phyloP scores from a whole-genome alignment of 805 yeast genomes.

The Candida ulmi region DNA sequence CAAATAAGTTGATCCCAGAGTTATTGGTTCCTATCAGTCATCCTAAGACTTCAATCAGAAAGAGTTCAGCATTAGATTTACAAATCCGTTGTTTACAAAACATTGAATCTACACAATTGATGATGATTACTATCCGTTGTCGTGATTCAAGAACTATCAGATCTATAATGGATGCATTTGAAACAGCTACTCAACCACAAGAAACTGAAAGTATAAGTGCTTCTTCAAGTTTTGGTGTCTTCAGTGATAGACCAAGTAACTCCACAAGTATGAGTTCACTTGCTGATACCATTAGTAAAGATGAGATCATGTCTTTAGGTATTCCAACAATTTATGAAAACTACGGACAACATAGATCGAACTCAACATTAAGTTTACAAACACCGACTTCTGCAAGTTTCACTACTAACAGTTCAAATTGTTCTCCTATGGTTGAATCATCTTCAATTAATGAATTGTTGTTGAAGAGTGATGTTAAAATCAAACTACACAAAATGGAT shows the following conservation, averaged over 20 bases:
- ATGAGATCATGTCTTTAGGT: constrained; percentile 4
- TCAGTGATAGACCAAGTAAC: constrained; percentile 19
- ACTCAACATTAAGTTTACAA: constrained; percentile 11
- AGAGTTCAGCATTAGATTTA: constrained; percentile 9
- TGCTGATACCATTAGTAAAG: constrained; percentile 1
- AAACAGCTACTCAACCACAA: constrained; percentile 2
- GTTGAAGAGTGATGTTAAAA: constrained; percentile 15
- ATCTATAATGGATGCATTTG: constrained; percentile 11
- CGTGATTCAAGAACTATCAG: constrained; percentile 10
- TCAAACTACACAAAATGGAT: constrained; percentile 20
- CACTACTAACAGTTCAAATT: constrained; percentile 1
- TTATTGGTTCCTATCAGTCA: constrained; percentile 14
- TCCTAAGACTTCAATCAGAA: constrained; percentile 6
- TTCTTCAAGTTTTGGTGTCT: constrained; percentile 6
- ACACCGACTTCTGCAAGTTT: constrained; percentile 4
- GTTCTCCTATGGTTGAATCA: constrained; percentile 2
- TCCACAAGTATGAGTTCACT: constrained; percentile 20
- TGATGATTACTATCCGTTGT: constrained; percentile 19
- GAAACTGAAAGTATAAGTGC: constrained; percentile 2
- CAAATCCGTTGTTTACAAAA: constrained; percentile 11
- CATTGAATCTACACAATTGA: constrained; percentile 8
- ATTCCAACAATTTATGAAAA: constrained; percentile 1
- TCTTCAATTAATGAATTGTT: constrained; percentile 12
- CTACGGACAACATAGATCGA: constrained; percentile 3
- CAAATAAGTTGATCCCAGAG: constrained; percentile 2